These are phyloP conservation scores for Penicillium longicatenatum DNA, from an alignment of 495 filamentous ascomycete genomes.

Conservation along the genomic window DNA sequence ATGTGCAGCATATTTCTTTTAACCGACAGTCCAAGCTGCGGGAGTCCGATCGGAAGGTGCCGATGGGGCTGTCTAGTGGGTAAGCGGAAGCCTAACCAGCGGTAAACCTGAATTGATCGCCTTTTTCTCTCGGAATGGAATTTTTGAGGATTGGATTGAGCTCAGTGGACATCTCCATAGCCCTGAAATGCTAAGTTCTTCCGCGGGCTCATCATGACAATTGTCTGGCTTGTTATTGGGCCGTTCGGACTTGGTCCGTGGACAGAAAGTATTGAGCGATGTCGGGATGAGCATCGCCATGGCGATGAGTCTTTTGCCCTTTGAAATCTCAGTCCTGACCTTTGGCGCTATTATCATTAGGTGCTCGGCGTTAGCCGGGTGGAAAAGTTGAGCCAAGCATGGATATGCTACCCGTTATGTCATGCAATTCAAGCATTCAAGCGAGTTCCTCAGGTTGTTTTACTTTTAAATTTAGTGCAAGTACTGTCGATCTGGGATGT, in stretches of 20 bases:
- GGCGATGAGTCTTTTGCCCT: neutral
- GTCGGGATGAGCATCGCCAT: neutral
- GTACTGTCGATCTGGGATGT: neutral
- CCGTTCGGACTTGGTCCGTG: neutral
- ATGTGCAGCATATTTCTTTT: neutral
- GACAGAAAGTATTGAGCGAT: neutral
- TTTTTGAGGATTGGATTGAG: neutral
- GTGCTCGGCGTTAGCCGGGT: neutral
- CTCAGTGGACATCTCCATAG: neutral
- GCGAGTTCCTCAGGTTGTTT: neutral
- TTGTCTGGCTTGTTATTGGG: constrained; percentile 5
- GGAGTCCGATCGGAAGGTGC: neutral
- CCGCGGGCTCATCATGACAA: neutral
- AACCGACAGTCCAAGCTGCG: neutral
- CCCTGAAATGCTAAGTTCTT: neutral
- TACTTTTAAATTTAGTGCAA: neutral
- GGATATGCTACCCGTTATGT: neutral
- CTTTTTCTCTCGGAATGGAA: neutral
- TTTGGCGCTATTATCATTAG: neutral
- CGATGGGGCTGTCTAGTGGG: neutral
- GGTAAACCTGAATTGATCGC: neutral
- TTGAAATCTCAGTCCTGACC: neutral
- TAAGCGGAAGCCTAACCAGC: neutral
- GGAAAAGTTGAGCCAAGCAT: neutral
- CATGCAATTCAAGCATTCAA: neutral